These are phyloP conservation scores for Lycium ferocissimum DNA, from an alignment of 257 asterid genomes.

Conservation along the genomic window DNA sequence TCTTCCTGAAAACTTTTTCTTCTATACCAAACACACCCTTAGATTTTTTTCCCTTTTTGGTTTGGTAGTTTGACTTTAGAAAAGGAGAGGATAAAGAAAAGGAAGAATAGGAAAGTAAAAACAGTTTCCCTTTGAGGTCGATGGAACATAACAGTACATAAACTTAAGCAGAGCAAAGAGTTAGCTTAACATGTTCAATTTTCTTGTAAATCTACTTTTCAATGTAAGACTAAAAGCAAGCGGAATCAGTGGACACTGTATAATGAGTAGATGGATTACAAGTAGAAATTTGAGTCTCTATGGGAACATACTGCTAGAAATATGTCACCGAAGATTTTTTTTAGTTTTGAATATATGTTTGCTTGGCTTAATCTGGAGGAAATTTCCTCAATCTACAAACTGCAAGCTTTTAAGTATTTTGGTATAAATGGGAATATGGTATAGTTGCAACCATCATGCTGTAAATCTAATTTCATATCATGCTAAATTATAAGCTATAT, in stretches of 20 bases:
- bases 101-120: background rate
- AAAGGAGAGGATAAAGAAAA: background rate
- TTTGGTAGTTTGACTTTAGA: background rate
- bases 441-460: background rate
- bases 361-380: background rate
- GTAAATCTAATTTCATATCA: background rate
- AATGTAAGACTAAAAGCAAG: background rate
- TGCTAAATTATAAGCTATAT: background rate
- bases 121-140: background rate
- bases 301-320: slow-evolving; percentile 7
- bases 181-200: background rate
- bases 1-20: too few species aligned
- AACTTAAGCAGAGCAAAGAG: background rate
- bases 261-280: slow-evolving; percentile 14
- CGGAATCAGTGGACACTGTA: slow-evolving; percentile 22
- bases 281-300: background rate
- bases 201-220: background rate
- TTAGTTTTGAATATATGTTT: background rate
- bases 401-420: background rate
- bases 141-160: background rate
- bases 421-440: background rate
- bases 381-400: background rate
- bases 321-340: background rate
- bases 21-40: too few species aligned
- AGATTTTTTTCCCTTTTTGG: too few species aligned